phyloP scores from a whole-genome alignment of 768 basidiomycete genomes.

The Lentinus tigrinus region DNA sequence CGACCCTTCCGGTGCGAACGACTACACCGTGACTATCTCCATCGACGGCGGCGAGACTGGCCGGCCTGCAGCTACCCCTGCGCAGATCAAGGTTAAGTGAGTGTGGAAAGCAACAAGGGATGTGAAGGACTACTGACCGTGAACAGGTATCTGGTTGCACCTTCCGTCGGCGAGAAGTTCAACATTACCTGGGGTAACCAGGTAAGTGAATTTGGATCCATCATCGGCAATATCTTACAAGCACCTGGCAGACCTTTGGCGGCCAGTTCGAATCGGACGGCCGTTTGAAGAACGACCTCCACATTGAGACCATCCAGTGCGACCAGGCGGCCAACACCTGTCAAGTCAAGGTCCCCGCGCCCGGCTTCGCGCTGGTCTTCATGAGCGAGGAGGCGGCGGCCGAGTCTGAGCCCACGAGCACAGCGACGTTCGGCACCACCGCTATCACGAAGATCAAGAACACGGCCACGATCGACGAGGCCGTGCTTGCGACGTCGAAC shows the following conservation, averaged over 20 bases:
- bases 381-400: slow-evolving; percentile 42
- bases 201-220: slow-evolving; percentile 9
- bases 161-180: slow-evolving; percentile 39
- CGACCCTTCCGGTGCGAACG: slow-evolving; percentile 41
- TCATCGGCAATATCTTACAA: background rate
- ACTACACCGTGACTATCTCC: slow-evolving; percentile 36
- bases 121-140: background rate
- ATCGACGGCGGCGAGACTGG: slow-evolving; percentile 27
- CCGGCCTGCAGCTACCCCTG: slow-evolving; percentile 22
- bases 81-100: slow-evolving; percentile 34
- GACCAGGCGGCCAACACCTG: slow-evolving; percentile 48
- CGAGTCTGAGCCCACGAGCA: slow-evolving; percentile 33
- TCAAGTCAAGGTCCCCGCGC: slow-evolving; percentile 60
- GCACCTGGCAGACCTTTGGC: slow-evolving; percentile 26
- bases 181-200: slow-evolving; percentile 53
- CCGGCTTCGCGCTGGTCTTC: slow-evolving; percentile 76
- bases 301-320: slow-evolving; percentile 37
- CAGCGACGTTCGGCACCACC: slow-evolving; percentile 55
- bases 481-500: slow-evolving; percentile 61
- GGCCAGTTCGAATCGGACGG: slow-evolving; percentile 40
- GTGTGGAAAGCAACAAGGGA: slow-evolving; percentile 1
- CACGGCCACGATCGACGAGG: slow-evolving; percentile 53
- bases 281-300: slow-evolving; percentile 31
- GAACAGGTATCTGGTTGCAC: slow-evolving; percentile 32
- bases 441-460: slow-evolving; percentile 50